Base-by-base conservation (phyloP, 108 stramenopile genomes). In the Nitzschia inconspicua region DNA sequence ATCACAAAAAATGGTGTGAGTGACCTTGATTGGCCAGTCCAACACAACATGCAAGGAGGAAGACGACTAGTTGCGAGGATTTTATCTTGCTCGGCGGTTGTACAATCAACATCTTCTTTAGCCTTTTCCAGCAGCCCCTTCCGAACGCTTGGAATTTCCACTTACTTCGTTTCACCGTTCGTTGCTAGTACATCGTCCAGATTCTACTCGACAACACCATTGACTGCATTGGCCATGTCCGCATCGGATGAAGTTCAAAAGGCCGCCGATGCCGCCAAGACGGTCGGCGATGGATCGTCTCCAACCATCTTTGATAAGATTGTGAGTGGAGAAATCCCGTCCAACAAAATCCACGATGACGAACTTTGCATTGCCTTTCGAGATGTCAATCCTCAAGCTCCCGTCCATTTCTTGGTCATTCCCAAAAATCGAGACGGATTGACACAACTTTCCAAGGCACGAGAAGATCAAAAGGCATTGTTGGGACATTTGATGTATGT, bases 241-340 rank as follows among this genome's bases (percentile, higher is more conserved):
- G 51, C 47, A 14, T 58, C 56, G 27, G 68, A 71, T 50, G 68
- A 69, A 66, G 55, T 79, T 30, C 46, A 73, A 64, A 62, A 76
- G 64, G 86, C 86, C 34, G 69, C 82, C 63, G 68, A 73, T 40
- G 86, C 86, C 44, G 29, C 76, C 14, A 70, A 70, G 24, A 71
- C 69, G 35, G 25, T 36, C 27, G 83, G 82, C n/a, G 86, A 83
- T 42, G 85, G 82, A 49, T 7, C 36, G 9, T 79, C 85, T 10
- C 44, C 72, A 22, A 97, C 98, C 3, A 79, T 96, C 22, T 99
- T 99, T 72, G 97, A 97, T 70, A 97, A 98, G 60, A 89, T 99
- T 44, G 51, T 98, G 32, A 54, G 66, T 30, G 89, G 86, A 31
- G 82, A 93, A 26, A 83, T 82, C 71, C 63, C 81, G 10, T 79